A percentile compares a stretch with the other conserved stretches of the same genome.
phyloP scores from a whole-genome alignment of 441 rosid genomes.

The Omphalea diandra region DNA sequence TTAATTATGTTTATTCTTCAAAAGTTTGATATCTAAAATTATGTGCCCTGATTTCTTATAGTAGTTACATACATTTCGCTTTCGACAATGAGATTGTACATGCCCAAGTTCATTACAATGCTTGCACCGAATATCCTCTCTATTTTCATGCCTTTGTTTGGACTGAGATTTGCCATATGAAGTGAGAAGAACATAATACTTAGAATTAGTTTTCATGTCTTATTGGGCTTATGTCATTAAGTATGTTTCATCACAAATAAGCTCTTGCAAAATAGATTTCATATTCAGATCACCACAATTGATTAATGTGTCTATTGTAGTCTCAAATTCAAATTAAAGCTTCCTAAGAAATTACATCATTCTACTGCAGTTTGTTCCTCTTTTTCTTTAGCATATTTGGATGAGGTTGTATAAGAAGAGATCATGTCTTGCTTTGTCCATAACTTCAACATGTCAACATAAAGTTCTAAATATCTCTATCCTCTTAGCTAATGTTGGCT shows the following conservation, averaged over 20 bases:
- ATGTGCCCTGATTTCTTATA: not conserved
- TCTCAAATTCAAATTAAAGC: not conserved
- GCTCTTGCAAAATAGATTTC: not conserved
- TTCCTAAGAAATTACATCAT: slow-evolving; percentile 8
- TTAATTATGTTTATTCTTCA: not conserved
- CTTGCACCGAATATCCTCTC: not conserved
- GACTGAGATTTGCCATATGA: not conserved
- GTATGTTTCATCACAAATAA: not conserved
- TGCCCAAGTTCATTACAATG: not conserved
- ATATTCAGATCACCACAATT: not conserved
- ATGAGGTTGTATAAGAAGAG: no score
- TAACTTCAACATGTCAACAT: not conserved
- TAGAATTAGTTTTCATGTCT: not conserved
- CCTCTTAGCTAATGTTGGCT: not conserved
- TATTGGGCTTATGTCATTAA: not conserved
- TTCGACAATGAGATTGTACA: slow-evolving; percentile 6
- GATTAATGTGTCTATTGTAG: not conserved
- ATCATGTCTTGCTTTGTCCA: no score
- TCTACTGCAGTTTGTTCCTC: not conserved
- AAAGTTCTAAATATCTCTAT: not conserved
- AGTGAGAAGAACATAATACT: not conserved
- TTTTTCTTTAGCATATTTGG: not conserved
- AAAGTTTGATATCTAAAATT: not conserved
- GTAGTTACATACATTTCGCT: slow-evolving; percentile 3
- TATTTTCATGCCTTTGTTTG: not conserved